Evolutionary conservation across 371 early-diverging fungal species (phyloP).

Genomic region (Paraphysoderma sedebokerense): DNA sequence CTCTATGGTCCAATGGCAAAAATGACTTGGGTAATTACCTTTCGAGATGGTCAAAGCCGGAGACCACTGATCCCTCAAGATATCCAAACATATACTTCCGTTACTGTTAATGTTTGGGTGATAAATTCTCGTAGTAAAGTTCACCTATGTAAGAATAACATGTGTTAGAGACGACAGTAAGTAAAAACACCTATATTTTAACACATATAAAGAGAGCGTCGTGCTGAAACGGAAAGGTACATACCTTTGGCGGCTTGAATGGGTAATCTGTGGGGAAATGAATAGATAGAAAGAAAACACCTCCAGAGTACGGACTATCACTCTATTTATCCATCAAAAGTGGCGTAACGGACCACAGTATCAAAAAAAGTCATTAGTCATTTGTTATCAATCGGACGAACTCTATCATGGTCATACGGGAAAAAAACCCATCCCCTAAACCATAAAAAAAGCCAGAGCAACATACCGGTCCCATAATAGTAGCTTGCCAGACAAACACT

Average conservation of each 20-base stretch:
- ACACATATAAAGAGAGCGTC: not conserved
- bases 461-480: too few relatives aligned
- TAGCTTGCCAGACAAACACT: too few relatives aligned
- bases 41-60: conserved; percentile 97
- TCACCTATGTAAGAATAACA: conserved; percentile 32
- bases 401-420: too few relatives aligned
- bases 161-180: not conserved
- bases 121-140: conserved; percentile 93
- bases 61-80: conserved; percentile 97
- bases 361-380: too few relatives aligned
- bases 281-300: conserved; percentile 95
- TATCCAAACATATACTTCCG: conserved; percentile 96
- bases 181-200: not conserved
- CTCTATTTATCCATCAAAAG: too few relatives aligned
- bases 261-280: conserved; percentile 98
- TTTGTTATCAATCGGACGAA: too few relatives aligned
- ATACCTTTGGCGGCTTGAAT: conserved; percentile 96
- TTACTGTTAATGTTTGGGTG: conserved; percentile 99
- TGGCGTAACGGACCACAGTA: too few relatives aligned
- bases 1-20: not conserved
- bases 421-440: too few relatives aligned
- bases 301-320: too few relatives aligned
- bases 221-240: not conserved
- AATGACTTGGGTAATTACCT: conserved; percentile 22
- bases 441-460: too few relatives aligned